phyloP scores from a whole-genome alignment of 331 rosid genomes.

The Dryas integrifolia region DNA sequence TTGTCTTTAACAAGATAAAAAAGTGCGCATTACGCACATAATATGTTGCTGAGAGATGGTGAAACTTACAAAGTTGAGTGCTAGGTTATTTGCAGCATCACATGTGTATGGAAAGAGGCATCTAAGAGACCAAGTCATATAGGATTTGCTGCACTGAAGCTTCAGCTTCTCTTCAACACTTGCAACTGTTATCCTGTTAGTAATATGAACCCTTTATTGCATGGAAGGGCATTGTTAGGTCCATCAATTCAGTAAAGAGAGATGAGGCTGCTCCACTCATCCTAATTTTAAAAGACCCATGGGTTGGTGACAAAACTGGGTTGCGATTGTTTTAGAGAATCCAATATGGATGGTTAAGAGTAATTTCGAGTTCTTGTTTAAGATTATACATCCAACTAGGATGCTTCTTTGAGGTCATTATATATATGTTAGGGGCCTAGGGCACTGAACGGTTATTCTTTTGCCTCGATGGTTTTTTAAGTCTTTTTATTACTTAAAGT shows the following conservation, averaged over 20 bases:
- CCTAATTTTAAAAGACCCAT: not conserved
- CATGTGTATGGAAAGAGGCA: not conserved
- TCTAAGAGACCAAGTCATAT: not conserved
- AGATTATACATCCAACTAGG: too few relatives aligned
- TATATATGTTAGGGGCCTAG: not conserved
- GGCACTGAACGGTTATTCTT: not conserved
- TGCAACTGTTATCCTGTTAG: not conserved
- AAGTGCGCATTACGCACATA: too few relatives aligned
- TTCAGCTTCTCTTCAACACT: not conserved
- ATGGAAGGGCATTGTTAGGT: not conserved
- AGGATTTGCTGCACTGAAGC: not conserved
- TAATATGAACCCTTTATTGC: not conserved
- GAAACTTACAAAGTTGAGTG: not conserved
- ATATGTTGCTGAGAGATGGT: not conserved
- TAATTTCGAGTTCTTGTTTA: not conserved
- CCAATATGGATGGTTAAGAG: not conserved
- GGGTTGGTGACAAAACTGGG: not conserved
- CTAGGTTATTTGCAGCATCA: not conserved
- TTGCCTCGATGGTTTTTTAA: conserved; percentile 6
- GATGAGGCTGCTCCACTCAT: not conserved
- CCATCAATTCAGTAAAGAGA: not conserved
- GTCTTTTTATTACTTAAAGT: not conserved
- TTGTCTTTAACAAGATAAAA: too few relatives aligned
- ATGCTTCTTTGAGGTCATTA: too few relatives aligned
- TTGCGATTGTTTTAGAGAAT: not conserved